phyloP scores from a whole-genome alignment of 257 asterid genomes.

The Cinchona pubescens region DNA sequence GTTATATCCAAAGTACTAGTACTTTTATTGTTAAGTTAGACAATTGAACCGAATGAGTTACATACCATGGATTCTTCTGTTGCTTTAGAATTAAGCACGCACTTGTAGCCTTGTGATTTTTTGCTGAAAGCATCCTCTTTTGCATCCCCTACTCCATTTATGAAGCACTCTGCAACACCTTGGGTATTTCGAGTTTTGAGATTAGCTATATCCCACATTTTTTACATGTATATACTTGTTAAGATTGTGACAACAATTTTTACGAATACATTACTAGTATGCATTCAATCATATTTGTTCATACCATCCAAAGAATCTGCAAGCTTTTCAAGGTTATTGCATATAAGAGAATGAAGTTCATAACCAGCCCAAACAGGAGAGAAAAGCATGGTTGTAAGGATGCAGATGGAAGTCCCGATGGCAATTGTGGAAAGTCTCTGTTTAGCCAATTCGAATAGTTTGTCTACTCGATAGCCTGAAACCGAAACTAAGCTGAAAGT shows the following conservation, averaged over 20 bases:
- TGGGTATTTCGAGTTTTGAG: constrained; percentile 24
- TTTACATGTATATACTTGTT: too few species aligned
- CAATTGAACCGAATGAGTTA: neutral
- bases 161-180: constrained; percentile 49
- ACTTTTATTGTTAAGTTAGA: too few species aligned
- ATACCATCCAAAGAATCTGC: constrained; percentile 78
- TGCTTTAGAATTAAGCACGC: constrained; percentile 67
- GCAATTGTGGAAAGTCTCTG: constrained; percentile 66
- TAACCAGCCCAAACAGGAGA: constrained; percentile 85
- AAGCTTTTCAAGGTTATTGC: constrained; percentile 56
- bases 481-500: constrained; percentile 83
- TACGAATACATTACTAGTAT: neutral
- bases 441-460: constrained; percentile 64
- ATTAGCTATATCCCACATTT: neutral
- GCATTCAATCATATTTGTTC: neutral
- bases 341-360: constrained; percentile 64
- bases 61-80: constrained; percentile 76
- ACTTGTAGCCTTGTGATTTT: constrained; percentile 46
- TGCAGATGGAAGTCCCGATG: constrained; percentile 70
- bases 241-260: neutral
- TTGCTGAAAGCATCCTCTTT: constrained; percentile 31
- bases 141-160: constrained; percentile 18
- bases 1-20: too few species aligned
- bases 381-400: constrained; percentile 49
- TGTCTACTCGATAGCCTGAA: constrained; percentile 78